Conservation (phyloP, 73 alveolate species). For the Uronychia binucleata region DNA sequence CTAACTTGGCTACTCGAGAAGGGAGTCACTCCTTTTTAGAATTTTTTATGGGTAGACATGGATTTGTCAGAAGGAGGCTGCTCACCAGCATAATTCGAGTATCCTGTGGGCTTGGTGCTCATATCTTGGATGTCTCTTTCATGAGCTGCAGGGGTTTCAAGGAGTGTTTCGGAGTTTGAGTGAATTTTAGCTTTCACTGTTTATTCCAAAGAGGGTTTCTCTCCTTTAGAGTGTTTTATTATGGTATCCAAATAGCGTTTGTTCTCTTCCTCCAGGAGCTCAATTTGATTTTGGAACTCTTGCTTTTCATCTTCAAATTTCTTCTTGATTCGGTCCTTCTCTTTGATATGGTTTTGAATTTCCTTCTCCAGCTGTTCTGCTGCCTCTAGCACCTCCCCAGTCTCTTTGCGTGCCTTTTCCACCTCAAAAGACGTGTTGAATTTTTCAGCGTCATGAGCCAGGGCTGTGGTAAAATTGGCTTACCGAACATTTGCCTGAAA, state of each 20-base stretch:
- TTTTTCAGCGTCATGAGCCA: constrained; percentile 6
- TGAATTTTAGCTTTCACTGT: background rate
- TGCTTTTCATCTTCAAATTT: constrained; percentile 12
- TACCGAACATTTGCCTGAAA: background rate
- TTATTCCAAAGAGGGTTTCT: background rate
- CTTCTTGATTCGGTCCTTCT: constrained; percentile 6
- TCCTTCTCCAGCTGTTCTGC: background rate
- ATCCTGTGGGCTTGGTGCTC: background rate
- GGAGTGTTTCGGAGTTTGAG: background rate
- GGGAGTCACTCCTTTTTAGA: background rate
- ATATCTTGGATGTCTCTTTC: background rate
- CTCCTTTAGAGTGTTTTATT: constrained; percentile 58
- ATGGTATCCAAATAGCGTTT: constrained; percentile 50
- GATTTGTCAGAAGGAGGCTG: background rate
- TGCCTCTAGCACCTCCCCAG: constrained; percentile 46
- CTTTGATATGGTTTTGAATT: background rate
- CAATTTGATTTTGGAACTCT: constrained; percentile 23
- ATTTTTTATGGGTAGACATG: background rate
- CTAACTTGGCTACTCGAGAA: constrained; percentile 3
- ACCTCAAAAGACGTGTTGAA: constrained; percentile 39
- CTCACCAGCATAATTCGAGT: background rate
- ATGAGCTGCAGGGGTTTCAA: background rate
- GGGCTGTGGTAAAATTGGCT: background rate
- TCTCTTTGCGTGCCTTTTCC: constrained; percentile 63
- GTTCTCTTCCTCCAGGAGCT: constrained; percentile 51